Evolutionary conservation across 1,139 yeast genomes (phyloP), one percentile per base, ranked within the genome.

Genomic region (Protomyces pachydermus): DNA sequence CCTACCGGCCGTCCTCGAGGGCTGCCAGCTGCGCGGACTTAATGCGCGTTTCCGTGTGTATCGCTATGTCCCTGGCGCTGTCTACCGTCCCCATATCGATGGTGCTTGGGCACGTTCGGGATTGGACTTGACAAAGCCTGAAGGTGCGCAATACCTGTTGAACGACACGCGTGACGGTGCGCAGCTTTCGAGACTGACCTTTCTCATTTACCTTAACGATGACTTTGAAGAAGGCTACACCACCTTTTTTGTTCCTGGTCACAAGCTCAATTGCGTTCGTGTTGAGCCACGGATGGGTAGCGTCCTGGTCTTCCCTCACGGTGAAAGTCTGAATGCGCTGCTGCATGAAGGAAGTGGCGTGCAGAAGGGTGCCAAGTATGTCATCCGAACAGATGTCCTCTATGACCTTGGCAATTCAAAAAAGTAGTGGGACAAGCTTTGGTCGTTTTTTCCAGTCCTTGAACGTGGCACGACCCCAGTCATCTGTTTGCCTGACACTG

Each of bases 61-160:
- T 46, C 45, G 64, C 14, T 60, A 60, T 25, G 64, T 60, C 9
- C 64, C 64, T 6, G 64, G 64, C 20, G 64, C 64, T 12, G 58
- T 60, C 3, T 60, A 60, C 32, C 35, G 64, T 12, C 64, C 64
- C 8, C 64, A 60, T 25, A 42, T 60, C 34, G 64, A 60, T 53
- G 64, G 64, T 6, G 55, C 64, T n/a, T 60, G 64, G 64, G 58
- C 64, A 12, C 50, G 58, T 10, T 60, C 64, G 6, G 64, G 64
- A 0, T 54, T 53, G n/a, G 64, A 60, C 23, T n/a, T 6, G 28
- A 20, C 54, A 10, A 54, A 60, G 20, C 58, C 64, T n/a, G 58
- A 39, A 10, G 58, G 58, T 25, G 18, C 52, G 14, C 58, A 54
- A 46, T 60, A 60, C 35, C 3, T 60, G 10, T 60, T 54, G 28